phyloP scores from a whole-genome alignment of 805 yeast genomes.

The Yamadazyma tumulicola region DNA sequence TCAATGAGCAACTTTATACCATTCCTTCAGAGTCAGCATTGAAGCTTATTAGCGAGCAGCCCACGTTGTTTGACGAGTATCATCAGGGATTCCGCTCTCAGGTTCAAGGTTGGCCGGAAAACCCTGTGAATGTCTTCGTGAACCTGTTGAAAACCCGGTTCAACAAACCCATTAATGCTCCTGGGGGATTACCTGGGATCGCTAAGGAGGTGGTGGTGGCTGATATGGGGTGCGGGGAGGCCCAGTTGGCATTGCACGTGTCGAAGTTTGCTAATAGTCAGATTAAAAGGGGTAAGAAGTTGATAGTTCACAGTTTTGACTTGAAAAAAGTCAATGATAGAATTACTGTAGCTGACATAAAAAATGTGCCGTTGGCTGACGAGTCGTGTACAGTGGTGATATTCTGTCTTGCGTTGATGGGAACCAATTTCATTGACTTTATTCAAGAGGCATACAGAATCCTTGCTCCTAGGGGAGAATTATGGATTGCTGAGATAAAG shows the following conservation, averaged over 20 bases:
- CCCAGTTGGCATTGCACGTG: constrained; percentile 73
- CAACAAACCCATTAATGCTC: constrained; percentile 76
- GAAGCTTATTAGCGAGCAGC: constrained; percentile 70
- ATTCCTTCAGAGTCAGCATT: constrained; percentile 75
- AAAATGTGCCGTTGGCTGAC: constrained; percentile 79
- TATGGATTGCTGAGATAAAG: constrained; percentile 97
- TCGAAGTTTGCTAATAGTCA: constrained; percentile 45
- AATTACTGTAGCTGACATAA: constrained; percentile 95
- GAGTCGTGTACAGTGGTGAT: constrained; percentile 82
- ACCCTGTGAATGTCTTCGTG: constrained; percentile 91
- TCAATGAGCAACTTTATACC: constrained; percentile 94
- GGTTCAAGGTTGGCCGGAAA: constrained; percentile 97
- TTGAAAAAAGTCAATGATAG: constrained; percentile 82
- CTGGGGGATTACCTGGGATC: constrained; percentile 90
- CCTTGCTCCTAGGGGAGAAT: constrained; percentile 84
- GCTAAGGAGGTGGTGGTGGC: constrained; percentile 71
- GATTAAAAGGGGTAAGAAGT: constrained; percentile 25
- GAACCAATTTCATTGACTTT: constrained; percentile 92
- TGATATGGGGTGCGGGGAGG: constrained; percentile 99
- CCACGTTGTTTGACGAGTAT: constrained; percentile 87
- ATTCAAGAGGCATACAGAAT: constrained; percentile 85
- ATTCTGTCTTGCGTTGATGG: constrained; percentile 94
- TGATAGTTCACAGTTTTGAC: constrained; percentile 85
- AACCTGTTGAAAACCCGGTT: constrained; percentile 60
- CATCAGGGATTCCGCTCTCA: constrained; percentile 95